Evolutionary conservation across 768 basidiomycete species (phyloP), one percentile per base, ranked within the genome.

Genomic region (Trametes cinnabarina): DNA sequence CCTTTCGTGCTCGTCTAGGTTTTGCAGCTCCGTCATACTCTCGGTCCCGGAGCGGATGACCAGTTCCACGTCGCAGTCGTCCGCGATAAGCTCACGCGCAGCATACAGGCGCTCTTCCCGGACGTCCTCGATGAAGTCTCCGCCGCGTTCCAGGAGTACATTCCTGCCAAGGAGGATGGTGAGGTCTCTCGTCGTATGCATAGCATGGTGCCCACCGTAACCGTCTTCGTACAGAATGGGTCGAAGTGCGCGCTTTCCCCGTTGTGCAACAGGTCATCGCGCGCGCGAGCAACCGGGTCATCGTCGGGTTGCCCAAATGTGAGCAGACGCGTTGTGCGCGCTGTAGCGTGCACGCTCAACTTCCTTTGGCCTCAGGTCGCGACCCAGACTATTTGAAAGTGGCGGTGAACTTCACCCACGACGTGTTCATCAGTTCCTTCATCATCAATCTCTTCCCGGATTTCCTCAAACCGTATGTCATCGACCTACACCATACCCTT

Each of bases 41-140:
- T 61, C 22, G 60, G 55, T 9, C 60, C 60, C 5, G 49, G 42
- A 17, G 39, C 51, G 3, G 60, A 61, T 14, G 61, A 62, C 51
- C 61, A 49, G n/a, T 63, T 57, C 15, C 65, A 65, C 37, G 57
- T 65, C 28, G 53, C 53, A 4, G 62, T 63, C 47, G 62, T 65
- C 14, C 54, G 60, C 30, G 60, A 57, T 12, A 60, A 63, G 49
- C 62, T 65, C 50, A 65, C 62, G 12, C 48, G 60, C 15, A 61
- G 63, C 51, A 22, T 65, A 22, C 60, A 34, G 4, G 25, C 37
- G 3, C 26, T 65, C 9, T 55, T 51, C 20, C 55, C 62, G 9
- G 65, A 61, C 25, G 60, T 65, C 2, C 11, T 58, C 6, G 65
- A 65, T 39, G 62, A 65, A 37, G 43, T 65, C 37, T 10, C 49